phyloP scores from a whole-genome alignment of 805 yeast species.

The Teunomyces cretensis region DNA sequence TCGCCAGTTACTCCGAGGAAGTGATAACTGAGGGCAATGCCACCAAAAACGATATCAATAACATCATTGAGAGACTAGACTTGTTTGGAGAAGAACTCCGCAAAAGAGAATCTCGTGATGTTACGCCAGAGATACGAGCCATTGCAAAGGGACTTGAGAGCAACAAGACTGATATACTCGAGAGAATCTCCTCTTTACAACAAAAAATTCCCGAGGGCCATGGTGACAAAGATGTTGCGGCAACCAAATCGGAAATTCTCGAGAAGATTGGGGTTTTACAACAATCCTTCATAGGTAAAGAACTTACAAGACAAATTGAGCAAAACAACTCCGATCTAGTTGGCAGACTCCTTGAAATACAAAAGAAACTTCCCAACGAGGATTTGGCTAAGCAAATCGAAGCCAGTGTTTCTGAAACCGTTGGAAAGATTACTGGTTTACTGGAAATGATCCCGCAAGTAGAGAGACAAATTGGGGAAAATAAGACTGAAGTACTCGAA shows the following conservation, averaged over 20 bases:
- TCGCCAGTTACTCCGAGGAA: conserved; percentile 34
- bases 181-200: neutral
- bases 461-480: neutral
- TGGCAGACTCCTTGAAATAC: neutral
- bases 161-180: neutral
- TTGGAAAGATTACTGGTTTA: neutral
- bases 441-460: neutral
- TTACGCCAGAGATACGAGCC: neutral
- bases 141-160: neutral
- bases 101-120: neutral
- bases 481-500: neutral
- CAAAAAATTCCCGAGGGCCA: too few species aligned
- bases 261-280: neutral
- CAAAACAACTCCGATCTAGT: neutral
- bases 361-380: neutral
- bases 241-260: neutral
- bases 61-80: conserved; percentile 19
- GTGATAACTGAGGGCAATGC: conserved; percentile 37
- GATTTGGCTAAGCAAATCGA: neutral
- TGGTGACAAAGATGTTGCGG: neutral
- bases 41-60: conserved; percentile 29
- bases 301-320: neutral
- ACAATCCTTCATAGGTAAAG: neutral
- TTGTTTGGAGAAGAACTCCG: conserved; percentile 7
- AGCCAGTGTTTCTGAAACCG: neutral